A percentile compares a stretch with the other conserved stretches of the same genome.
Evolutionary conservation across 1,284 basidiomycete genomes (phyloP).

Genomic region (Trichosporon sp.): DNA sequence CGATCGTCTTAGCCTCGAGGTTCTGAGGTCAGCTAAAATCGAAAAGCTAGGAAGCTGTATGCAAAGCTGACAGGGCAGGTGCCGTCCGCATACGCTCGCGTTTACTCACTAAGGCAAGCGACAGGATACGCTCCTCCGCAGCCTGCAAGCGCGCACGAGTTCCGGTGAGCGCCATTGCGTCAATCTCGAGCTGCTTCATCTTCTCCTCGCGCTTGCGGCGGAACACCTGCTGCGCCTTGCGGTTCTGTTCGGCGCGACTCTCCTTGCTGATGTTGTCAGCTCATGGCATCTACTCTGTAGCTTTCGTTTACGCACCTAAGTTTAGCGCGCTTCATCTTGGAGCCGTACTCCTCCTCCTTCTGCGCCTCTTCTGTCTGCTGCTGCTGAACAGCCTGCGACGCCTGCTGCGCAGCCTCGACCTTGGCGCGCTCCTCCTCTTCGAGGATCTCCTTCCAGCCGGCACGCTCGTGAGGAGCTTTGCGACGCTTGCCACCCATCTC

Average conservation of each 20-base stretch:
- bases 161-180: slow-evolving; percentile 38
- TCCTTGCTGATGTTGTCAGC: slow-evolving; percentile 33
- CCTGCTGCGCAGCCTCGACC: background rate
- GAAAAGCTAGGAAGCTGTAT: background rate
- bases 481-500: slow-evolving; percentile 55
- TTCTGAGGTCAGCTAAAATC: slow-evolving; percentile 29
- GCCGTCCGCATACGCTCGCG: background rate
- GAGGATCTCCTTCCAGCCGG: slow-evolving; percentile 53
- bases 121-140: slow-evolving; percentile 38
- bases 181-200: slow-evolving; percentile 52
- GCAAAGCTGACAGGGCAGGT: no score
- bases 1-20: slow-evolving; percentile 40
- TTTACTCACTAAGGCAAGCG: slow-evolving; percentile 44
- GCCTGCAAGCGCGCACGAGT: slow-evolving; percentile 37
- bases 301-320: background rate
- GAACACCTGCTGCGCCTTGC: slow-evolving; percentile 55
- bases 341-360: slow-evolving; percentile 9
- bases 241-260: slow-evolving; percentile 53
- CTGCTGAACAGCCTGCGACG: background rate
- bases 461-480: slow-evolving; percentile 49
- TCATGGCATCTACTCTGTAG: background rate
- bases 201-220: slow-evolving; percentile 51
- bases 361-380: background rate
- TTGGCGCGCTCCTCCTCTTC: slow-evolving; percentile 28
- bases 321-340: slow-evolving; percentile 15